Conservation (phyloP, 495 filamentous ascomycete species). For the Talaromyces liani region DNA sequence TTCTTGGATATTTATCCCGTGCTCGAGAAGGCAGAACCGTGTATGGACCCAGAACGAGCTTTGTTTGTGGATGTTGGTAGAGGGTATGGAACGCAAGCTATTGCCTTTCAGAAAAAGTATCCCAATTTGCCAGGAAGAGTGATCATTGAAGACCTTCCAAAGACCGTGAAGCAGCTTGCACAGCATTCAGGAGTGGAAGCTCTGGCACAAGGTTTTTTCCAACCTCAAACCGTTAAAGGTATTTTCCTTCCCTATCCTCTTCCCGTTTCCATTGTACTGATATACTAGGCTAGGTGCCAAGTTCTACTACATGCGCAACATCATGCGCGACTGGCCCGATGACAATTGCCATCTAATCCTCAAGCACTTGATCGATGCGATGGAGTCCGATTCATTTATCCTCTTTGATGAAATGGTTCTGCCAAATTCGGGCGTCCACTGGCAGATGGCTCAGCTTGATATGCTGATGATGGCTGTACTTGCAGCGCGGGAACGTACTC, state of each 20-base stretch:
- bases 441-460: constrained; percentile 21
- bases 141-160: constrained; percentile 35
- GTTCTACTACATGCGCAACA: constrained; percentile 9
- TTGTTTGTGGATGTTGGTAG: constrained; percentile 15
- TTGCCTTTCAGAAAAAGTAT: constrained; percentile 9
- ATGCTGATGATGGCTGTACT: constrained; percentile 27
- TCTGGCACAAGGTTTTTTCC: constrained; percentile 22
- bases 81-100: constrained; percentile 9
- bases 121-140: constrained; percentile 24
- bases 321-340: constrained; percentile 7
- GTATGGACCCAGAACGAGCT: constrained; percentile 8
- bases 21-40: neutral
- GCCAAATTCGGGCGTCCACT: constrained; percentile 21
- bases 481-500: constrained; percentile 27
- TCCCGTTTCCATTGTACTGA: neutral
- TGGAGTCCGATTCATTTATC: constrained; percentile 29
- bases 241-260: constrained; percentile 15
- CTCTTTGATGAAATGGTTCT: constrained; percentile 37
- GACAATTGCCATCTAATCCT: neutral
- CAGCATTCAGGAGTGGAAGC: constrained; percentile 11
- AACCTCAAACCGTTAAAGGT: constrained; percentile 27
- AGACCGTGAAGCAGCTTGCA: constrained; percentile 20
- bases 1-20: constrained; percentile 28
- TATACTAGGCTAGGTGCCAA: neutral
- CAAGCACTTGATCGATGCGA: neutral